These are phyloP conservation scores for Leishmania aethiopica DNA, from an alignment of 208 protist species.

Conservation along the genomic window DNA sequence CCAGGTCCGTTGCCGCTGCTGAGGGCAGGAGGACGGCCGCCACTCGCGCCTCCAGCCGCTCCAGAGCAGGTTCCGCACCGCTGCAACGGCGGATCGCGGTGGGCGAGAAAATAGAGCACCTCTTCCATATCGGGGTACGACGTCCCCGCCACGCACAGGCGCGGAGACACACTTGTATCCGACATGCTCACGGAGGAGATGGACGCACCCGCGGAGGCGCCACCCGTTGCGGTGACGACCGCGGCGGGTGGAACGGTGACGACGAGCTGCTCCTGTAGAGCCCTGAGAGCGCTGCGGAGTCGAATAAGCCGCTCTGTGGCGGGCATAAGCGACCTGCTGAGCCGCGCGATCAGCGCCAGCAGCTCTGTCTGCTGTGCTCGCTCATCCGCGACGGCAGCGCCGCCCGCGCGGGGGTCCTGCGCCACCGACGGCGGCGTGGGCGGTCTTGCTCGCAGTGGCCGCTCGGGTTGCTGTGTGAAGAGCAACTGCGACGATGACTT, in stretches of 20 bases:
- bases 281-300: slow-evolving; percentile 40
- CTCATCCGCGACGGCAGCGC: background rate
- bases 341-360: slow-evolving; percentile 23
- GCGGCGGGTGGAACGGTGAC: background rate
- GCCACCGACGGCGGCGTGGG: background rate
- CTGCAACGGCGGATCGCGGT: slow-evolving; percentile 20
- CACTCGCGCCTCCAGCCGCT: background rate
- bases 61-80: background rate
- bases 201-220: slow-evolving; percentile 2
- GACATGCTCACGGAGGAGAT: background rate
- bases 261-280: slow-evolving; percentile 28
- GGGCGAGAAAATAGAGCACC: slow-evolving; percentile 25
- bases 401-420: background rate
- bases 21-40: background rate
- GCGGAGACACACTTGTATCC: background rate
- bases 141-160: slow-evolving; percentile 23
- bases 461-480: background rate
- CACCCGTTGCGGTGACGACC: background rate
- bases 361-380: slow-evolving; percentile 21
- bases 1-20: slow-evolving; percentile 12
- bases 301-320: slow-evolving; percentile 59
- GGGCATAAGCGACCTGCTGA: slow-evolving; percentile 36
- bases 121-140: slow-evolving; percentile 26
- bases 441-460: background rate
- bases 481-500: background rate